Evolutionary conservation across 2,329 filamentous ascomycete species (phyloP), one percentile per base, ranked within the genome.

Genomic region (Talaromyces amestolkiae): DNA sequence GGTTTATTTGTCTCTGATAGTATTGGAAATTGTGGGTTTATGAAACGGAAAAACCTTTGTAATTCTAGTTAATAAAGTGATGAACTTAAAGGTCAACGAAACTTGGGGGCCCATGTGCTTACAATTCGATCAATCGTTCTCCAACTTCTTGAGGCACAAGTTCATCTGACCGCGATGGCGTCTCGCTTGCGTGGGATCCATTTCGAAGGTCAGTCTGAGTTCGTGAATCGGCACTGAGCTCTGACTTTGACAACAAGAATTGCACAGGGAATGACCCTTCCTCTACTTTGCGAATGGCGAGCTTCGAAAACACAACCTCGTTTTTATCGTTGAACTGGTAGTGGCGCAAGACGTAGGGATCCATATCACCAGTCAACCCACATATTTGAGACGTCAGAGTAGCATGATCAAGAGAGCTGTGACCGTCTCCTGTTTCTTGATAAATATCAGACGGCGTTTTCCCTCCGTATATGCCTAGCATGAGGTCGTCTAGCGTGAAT

Each of bases 51-150:
- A 35, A 63, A 63, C 1, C 61, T 63, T 63, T 45, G 9, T 3
- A 37, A 11, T 37, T 37, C 27, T 31, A 31, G 9, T 37, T 37
- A 37, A 13, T 37, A 10, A 37, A 2, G 10, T 37, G 13, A 37
- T 13, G 10, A 10, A 13, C 6, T 11, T 37, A 13, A 1, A 13
- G 9, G 10, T 13, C 35, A 37, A 37, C 13, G 13, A 11, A 37
- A 10, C 0, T 43, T 19, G 7, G 41, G 39, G 17, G 15, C 15
- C 6, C 13, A 53, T 51, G 33, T 13, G 47, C 51, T 24, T 58
- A 63, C 61, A 63, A 24, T 27, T 58, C 61, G 13, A 63, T 63
- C 27, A 63, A 63, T 17, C 61, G 61, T 35, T 63, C 61, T 45
- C 49, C 61, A 35, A 63, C 61, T 47, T 63, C 61, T n/a, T 49